Conservation (phyloP, 1,284 basidiomycete species). For the Schizophyllum amplum region DNA sequence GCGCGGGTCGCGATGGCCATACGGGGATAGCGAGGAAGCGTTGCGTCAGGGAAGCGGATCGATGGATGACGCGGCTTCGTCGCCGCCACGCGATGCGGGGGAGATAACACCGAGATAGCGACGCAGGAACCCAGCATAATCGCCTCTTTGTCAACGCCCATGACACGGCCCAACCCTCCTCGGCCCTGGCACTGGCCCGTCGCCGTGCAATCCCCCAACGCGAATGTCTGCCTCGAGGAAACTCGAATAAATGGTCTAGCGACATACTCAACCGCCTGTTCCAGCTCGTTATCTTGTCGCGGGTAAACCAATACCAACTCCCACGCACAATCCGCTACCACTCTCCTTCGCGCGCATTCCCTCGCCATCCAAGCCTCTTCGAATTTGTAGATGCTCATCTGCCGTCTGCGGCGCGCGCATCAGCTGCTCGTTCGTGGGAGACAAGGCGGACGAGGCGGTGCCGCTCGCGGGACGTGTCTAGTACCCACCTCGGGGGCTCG, state of each 20-base stretch:
- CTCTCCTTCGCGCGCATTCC: neutral
- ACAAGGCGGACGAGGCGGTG: neutral
- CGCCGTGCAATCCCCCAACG: neutral
- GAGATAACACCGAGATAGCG: neutral
- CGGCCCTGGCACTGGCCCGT: neutral
- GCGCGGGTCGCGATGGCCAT: neutral
- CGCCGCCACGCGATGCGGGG: neutral
- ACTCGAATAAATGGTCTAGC: neutral
- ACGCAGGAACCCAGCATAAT: neutral
- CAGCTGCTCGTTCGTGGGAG: neutral
- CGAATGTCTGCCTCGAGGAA: neutral
- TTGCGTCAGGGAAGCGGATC: neutral
- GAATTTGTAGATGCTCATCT: neutral
- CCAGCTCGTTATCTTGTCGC: neutral
- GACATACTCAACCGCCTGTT: neutral
- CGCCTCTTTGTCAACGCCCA: neutral
- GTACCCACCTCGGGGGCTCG: neutral
- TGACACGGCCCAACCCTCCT: neutral
- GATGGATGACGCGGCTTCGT: neutral
- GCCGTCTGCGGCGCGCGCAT: neutral
- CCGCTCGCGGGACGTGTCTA: neutral
- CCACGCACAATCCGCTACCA: neutral
- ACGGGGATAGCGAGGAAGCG: too few relatives aligned
- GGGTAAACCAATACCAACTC: neutral
- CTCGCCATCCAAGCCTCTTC: neutral